Base-by-base conservation (phyloP, 352 stramenopile species). In the Pythium diclinum region DNA sequence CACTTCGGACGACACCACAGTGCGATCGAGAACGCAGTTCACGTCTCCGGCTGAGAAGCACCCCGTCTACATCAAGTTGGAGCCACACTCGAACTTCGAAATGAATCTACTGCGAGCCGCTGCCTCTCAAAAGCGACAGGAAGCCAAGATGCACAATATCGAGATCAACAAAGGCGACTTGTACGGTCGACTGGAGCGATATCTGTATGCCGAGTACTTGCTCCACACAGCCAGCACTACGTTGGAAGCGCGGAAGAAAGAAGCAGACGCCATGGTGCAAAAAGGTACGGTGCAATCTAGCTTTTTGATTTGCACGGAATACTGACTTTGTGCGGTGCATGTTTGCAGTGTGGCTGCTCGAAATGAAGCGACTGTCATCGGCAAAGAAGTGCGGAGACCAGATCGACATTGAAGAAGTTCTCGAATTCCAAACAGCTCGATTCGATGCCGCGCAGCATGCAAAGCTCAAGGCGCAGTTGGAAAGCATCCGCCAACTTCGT, bases 61-160 rank as follows among this genome's bases (percentile, higher is more conserved):
- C 40, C 68, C 74, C 34, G 73, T 92, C 33, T 81, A 73, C 33
- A 87, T 94, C 40, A 91, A 92, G 64, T 59, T 94, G 23, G 85
- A 94, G 48, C 85, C 85, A 17, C 87, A 91, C 46, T 71, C 87
- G 25, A 94, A 91, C 63, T 94, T 88, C 32, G 85, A 94, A 61
- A 92, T 92, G 70, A 94, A 85, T 42, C 72, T 94, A 17, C 72
- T 94, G 74, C 78, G 79, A 42, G 79, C 83, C 3, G 83, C 90
- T 57, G 81, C 83, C 17, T 84, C 83, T 10, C 81, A 94, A 60
- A 94, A 91, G 61, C 78, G 81, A 3, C 81, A 94, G 69, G 81
- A 91, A 56, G 82, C 80, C 59, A 94, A 92, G 62, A 94, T 94
- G 85, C 80, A 87, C 40, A 83, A 82, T 53, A 92, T 94, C 59